A percentile compares a stretch with the other conserved stretches of the same genome.
These are phyloP conservation scores for Adansonia gregorii DNA, from an alignment of 441 rosid species.

Conservation along the genomic window DNA sequence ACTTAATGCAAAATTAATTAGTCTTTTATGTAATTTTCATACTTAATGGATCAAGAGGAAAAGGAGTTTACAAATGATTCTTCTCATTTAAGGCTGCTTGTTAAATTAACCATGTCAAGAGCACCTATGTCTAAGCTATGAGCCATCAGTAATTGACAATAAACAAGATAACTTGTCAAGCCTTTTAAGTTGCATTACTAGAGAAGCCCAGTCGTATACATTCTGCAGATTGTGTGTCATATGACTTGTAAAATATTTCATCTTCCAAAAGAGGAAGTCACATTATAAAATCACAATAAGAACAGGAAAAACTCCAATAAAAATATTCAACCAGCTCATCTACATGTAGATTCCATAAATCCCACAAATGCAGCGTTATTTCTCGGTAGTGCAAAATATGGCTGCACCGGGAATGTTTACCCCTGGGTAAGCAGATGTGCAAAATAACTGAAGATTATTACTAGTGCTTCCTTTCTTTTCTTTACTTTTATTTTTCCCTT, in stretches of 20 bases:
- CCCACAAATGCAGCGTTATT: background rate
- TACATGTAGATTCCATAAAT: conserved; percentile 5
- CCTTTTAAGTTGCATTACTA: conserved; percentile 1
- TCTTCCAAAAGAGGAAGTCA: background rate
- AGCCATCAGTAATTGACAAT: background rate
- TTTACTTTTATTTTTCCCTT: background rate
- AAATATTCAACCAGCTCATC: conserved; percentile 19
- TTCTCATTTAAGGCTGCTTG: background rate
- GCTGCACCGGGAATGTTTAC: conserved; percentile 1
- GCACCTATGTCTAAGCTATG: background rate
- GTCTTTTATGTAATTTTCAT: background rate
- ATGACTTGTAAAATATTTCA: background rate
- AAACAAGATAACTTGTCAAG: background rate
- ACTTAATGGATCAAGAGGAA: background rate
- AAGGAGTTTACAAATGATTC: background rate
- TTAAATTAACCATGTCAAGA: background rate
- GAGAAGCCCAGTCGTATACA: conserved; percentile 4
- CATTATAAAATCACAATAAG: background rate
- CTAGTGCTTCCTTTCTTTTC: background rate
- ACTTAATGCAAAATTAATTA: conserved; percentile 4
- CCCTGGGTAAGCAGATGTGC: conserved; percentile 12
- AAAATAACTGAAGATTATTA: background rate
- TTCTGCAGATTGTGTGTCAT: conserved; percentile 1
- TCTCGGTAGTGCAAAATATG: conserved; percentile 2
- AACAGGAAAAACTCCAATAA: background rate